phyloP scores from a whole-genome alignment of 768 basidiomycete genomes.

The Infundibulicybe gibba region DNA sequence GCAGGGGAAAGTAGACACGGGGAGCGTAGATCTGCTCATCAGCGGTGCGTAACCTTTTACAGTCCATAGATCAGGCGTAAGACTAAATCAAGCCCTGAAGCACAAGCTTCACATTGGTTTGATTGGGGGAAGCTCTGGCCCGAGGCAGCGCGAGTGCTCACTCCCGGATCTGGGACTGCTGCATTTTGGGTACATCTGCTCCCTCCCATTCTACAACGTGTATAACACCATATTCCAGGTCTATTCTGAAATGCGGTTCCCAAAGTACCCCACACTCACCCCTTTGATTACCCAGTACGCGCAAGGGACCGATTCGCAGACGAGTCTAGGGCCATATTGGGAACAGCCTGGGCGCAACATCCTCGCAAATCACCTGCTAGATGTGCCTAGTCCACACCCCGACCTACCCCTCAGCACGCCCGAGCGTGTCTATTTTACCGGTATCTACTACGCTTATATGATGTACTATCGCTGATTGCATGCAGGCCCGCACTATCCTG shows the following conservation, averaged over 20 bases:
- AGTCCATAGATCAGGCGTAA: neutral
- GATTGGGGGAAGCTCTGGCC: slow-evolving; percentile 70
- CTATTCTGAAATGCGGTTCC: slow-evolving; percentile 74
- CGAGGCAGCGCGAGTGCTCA: slow-evolving; percentile 57
- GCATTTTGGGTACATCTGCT: slow-evolving; percentile 63
- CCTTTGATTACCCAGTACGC: slow-evolving; percentile 59
- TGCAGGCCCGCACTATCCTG: slow-evolving; percentile 10
- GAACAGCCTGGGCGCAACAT: slow-evolving; percentile 78
- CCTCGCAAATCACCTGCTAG: slow-evolving; percentile 65
- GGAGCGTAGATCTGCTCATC: slow-evolving; percentile 62
- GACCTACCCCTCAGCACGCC: slow-evolving; percentile 35
- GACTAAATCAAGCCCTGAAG: slow-evolving; percentile 27
- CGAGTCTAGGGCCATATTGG: slow-evolving; percentile 71
- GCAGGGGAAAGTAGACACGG: slow-evolving; percentile 37
- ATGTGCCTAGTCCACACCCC: slow-evolving; percentile 53
- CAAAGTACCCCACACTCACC: slow-evolving; percentile 52
- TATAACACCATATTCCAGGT: slow-evolving; percentile 25
- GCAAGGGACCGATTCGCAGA: slow-evolving; percentile 50
- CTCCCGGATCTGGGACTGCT: slow-evolving; percentile 56
- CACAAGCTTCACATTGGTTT: slow-evolving; percentile 84
- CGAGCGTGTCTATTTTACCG: slow-evolving; percentile 57
- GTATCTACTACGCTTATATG: slow-evolving; percentile 18
- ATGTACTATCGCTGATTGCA: neutral
- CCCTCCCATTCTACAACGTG: neutral
- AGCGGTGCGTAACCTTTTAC: slow-evolving; percentile 41